Percentiles rank a stretch among this genome's conserved stretches.
These are phyloP conservation scores for Avicennia marina DNA, from an alignment of 257 asterid species.

Conservation along the genomic window DNA sequence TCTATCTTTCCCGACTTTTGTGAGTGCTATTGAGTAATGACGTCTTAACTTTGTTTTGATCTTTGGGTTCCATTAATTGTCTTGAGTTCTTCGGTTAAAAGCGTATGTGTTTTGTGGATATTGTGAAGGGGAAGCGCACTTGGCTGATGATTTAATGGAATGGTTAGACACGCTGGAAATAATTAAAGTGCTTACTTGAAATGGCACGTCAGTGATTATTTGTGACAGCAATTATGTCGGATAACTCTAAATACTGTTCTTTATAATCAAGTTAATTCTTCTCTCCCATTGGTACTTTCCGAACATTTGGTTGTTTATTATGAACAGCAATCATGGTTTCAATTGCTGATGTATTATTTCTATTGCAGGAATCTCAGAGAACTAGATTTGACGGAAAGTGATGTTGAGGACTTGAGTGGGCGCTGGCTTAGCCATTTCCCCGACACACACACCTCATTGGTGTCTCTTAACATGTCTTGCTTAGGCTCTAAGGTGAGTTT, in stretches of 20 bases:
- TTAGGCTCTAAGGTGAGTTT: conserved; percentile 52
- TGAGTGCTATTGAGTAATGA: conserved; percentile 12
- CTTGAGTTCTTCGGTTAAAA: no score
- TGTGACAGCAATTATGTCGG: neutral
- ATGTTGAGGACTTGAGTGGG: conserved; percentile 61
- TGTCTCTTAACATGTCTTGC: conserved; percentile 64
- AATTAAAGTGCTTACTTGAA: neutral
- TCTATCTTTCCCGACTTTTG: conserved; percentile 10
- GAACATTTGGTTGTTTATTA: neutral
- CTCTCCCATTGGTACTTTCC: neutral
- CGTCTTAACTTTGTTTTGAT: neutral
- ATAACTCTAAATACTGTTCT: no score
- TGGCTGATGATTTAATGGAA: neutral
- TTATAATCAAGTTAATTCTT: no score
- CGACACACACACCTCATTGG: conserved; percentile 48
- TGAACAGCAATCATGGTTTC: neutral
- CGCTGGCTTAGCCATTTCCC: conserved; percentile 75
- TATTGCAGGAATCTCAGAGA: conserved; percentile 54
- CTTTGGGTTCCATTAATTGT: neutral
- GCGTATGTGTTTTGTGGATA: no score
- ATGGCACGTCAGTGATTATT: neutral
- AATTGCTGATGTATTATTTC: neutral
- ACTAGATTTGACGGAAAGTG: conserved; percentile 68
- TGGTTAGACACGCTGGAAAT: neutral
- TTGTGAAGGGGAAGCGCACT: neutral